Evolutionary conservation across 805 yeast species (phyloP), one percentile per base, ranked within the genome.

Genomic region (Hanseniaspora pseudoguilliermondii): DNA sequence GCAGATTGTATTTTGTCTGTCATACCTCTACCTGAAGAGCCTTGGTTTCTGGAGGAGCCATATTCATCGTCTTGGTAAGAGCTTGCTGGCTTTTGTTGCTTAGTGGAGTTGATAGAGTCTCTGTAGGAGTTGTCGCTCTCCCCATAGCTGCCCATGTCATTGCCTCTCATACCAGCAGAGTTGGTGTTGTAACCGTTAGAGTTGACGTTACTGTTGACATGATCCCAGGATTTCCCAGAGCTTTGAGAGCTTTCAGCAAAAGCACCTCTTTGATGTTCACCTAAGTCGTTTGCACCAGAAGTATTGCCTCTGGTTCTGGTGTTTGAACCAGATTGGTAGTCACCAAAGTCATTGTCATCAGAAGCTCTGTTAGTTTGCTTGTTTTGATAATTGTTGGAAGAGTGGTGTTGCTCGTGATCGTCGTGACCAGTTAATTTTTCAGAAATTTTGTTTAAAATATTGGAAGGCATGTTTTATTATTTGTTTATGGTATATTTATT

Each of bases 381-480:
- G 51, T 29, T 53, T 47, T 43, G 57, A 25, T 46, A 34, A 20
- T 11, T 9, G 23, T 46, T 46, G 18, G 49, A 46, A 7, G 49
- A 46, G 1, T 29, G 39, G 21, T 21, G 56, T 36, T 47, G 47
- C 20, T 60, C 52, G 32, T 57, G 43, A 43, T 61, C 62, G 49
- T 61, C 60, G 42, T 53, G 40, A 25, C 66, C 64, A 44, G 65
- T 63, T 44, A 66, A 54, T 47, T 67, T 66, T 42, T 66, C 71
- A 29, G 66, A 57, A 21, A 67, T 58, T 50, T 66, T 67, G 61
- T 66, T 66, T 39, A 67, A 47, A 58, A 66, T 54, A 49, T 66
- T 65, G 34, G 70, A 66, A 18, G 55, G 55, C 70, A 67, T 67
- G 44, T 27, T 36, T 56, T 34, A n/a, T 16, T 49, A 15, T 2